A percentile compares a stretch with the other conserved stretches of the same genome.
These are phyloP conservation scores for Penstemon eatonii DNA, from an alignment of 257 asterid species.

Conservation along the genomic window DNA sequence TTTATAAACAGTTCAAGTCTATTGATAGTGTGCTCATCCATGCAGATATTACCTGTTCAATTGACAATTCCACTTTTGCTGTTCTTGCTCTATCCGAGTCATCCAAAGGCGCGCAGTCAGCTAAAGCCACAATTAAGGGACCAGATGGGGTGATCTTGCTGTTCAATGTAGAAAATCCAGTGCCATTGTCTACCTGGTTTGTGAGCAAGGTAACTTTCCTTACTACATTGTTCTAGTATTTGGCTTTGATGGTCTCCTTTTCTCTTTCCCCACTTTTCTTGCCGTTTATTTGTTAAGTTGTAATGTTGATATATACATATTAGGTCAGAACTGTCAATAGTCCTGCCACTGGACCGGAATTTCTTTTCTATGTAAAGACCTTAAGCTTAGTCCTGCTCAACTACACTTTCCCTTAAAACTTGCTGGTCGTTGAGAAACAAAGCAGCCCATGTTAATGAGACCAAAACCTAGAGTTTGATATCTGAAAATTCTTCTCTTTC, in stretches of 20 bases:
- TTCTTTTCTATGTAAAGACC: not conserved
- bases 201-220: constrained; percentile 65
- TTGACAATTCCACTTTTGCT: constrained; percentile 62
- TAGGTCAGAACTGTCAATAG: not conserved
- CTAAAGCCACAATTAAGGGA: constrained; percentile 33
- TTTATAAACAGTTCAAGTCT: constrained; percentile 4
- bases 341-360: not conserved
- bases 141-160: constrained; percentile 63
- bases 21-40: constrained; percentile 24
- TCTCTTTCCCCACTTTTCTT: not conserved
- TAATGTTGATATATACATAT: constrained; percentile 5
- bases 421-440: not conserved
- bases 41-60: constrained; percentile 76
- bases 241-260: constrained; percentile 3
- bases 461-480: not conserved
- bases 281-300: not conserved
- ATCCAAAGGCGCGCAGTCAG: constrained; percentile 26
- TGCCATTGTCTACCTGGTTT: constrained; percentile 70
- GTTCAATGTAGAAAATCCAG: constrained; percentile 62
- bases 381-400: not conserved
- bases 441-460: not conserved
- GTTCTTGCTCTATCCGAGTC: constrained; percentile 60
- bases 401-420: constrained; percentile 5
- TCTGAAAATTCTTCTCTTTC: constrained; percentile 28
- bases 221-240: constrained; percentile 9